Conservation (phyloP, 2,329 filamentous ascomycete species). For the Ceratocystis destructans region DNA sequence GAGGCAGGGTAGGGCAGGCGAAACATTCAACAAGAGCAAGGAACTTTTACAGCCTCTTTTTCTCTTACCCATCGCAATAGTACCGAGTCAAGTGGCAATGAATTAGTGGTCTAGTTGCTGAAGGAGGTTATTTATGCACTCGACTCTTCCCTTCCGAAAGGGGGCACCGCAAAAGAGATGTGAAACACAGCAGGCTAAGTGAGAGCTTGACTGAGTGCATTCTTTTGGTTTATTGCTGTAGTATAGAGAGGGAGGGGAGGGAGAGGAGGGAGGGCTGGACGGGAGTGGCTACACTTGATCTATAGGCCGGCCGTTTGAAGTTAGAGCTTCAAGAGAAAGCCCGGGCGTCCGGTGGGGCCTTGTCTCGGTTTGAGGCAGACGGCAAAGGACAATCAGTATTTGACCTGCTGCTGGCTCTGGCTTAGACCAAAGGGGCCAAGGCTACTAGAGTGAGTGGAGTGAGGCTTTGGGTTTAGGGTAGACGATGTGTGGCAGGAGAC, state of each 20-base stretch:
- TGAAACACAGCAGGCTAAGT: background rate
- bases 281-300: background rate
- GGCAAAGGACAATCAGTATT: background rate
- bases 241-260: background rate
- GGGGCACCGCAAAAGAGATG: background rate
- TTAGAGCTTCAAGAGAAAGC: background rate
- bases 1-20: background rate
- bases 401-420: background rate
- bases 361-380: slow-evolving; percentile 6
- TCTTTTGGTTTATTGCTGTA: background rate
- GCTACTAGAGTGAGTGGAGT: background rate
- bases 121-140: background rate
- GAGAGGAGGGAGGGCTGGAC: background rate
- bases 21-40: background rate
- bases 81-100: background rate
- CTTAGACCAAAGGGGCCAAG: background rate
- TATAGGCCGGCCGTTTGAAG: background rate
- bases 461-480: background rate
- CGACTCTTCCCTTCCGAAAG: background rate
- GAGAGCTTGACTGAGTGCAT: background rate
- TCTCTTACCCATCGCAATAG: background rate
- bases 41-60: background rate
- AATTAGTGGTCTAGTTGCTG: background rate
- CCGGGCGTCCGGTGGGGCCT: background rate
- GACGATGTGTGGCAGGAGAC: background rate